These are phyloP conservation scores for Phyllosticta paracitricarpa DNA, from an alignment of 2,329 filamentous ascomycete genomes.

Conservation along the genomic window DNA sequence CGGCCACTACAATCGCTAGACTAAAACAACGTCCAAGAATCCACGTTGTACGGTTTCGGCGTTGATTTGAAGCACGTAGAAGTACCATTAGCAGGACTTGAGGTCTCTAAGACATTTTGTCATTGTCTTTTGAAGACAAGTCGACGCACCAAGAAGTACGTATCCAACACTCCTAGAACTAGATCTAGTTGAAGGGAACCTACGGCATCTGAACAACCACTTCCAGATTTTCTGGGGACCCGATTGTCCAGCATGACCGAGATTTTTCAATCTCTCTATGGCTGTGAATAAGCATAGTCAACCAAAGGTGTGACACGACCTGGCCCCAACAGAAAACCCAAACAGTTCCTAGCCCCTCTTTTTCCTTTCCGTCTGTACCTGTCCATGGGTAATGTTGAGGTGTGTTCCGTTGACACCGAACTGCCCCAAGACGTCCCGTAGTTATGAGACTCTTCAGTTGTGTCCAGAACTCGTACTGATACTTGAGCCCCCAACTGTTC, in stretches of 20 bases:
- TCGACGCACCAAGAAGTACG: too few species aligned
- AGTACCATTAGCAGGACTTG: too few species aligned
- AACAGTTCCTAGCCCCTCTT: conserved; percentile 33
- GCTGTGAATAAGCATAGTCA: conserved; percentile 10
- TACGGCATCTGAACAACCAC: conserved; percentile 44
- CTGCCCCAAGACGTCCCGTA: conserved; percentile 50
- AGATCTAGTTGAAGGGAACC: not conserved
- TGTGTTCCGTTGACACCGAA: conserved; percentile 26
- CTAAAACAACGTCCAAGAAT: too few species aligned
- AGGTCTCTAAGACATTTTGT: too few species aligned
- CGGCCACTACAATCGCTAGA: not conserved
- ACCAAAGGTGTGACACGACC: conserved; percentile 59
- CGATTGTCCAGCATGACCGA: conserved; percentile 1
- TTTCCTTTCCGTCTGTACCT: conserved; percentile 14
- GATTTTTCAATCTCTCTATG: conserved; percentile 4
- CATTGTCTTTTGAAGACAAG: too few species aligned
- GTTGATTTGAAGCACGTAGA: too few species aligned
- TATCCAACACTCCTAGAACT: not conserved
- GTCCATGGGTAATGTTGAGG: conserved; percentile 34
- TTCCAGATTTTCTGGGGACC: conserved; percentile 38
- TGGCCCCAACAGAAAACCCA: conserved; percentile 72
- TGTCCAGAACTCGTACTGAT: conserved; percentile 49
- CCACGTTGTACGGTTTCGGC: too few species aligned
- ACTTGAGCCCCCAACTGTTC: conserved; percentile 39
- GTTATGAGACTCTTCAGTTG: conserved; percentile 52